Percentiles rank a stretch among this genome's conserved stretches.
These are phyloP conservation scores for Microthlaspi erraticum DNA, from an alignment of 345 rosid genomes.

Conservation along the genomic window DNA sequence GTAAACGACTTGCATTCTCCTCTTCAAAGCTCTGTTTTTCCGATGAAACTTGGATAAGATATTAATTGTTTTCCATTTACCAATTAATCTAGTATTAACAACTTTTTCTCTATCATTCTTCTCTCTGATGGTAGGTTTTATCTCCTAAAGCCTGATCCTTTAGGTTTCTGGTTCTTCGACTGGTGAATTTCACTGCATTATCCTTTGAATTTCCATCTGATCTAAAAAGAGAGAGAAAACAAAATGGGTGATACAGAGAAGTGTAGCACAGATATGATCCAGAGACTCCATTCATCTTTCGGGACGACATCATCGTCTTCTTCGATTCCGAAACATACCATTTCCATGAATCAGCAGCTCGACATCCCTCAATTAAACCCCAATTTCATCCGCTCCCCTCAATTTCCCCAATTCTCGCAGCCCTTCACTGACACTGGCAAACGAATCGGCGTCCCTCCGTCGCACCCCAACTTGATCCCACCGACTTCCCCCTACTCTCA, in stretches of 20 bases:
- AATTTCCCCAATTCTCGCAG: conserved; percentile 60
- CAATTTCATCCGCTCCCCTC: conserved; percentile 54
- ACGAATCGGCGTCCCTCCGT: conserved; percentile 85
- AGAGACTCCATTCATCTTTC: conserved; percentile 67
- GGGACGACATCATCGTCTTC: conserved; percentile 59
- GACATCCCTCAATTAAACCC: conserved; percentile 68
- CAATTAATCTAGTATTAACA: no score
- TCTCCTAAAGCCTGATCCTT: conserved; percentile 3
- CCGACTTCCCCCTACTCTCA: conserved; percentile 88
- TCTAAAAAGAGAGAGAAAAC: not conserved
- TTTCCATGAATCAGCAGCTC: conserved; percentile 57
- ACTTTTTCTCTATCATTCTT: not conserved
- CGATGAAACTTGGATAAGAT: not conserved
- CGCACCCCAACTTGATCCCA: conserved; percentile 82
- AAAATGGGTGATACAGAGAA: conserved; percentile 76
- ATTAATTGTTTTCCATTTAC: no score
- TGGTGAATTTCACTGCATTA: conserved; percentile 29
- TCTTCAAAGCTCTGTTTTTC: conserved; percentile 20
- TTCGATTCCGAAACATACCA: conserved; percentile 54
- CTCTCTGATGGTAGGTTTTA: not conserved
- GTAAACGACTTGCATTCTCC: conserved; percentile 32
- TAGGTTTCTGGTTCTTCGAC: not conserved
- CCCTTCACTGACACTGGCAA: conserved; percentile 52
- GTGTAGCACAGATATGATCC: conserved; percentile 66
- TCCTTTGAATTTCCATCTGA: not conserved